Conservation (phyloP, 2,329 filamentous ascomycete genomes). For the Orbilia javanica region DNA sequence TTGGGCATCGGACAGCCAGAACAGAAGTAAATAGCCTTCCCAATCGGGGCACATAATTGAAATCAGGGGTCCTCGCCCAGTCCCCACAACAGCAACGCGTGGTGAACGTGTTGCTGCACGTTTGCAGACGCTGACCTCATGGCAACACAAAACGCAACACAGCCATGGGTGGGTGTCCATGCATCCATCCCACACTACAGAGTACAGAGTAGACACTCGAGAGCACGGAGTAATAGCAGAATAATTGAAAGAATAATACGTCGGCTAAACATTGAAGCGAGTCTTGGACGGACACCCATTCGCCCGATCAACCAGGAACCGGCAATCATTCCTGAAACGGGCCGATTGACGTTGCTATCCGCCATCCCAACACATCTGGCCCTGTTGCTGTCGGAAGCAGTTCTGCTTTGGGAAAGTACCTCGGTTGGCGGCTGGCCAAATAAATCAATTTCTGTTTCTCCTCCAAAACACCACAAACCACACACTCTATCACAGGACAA, state of each 20-base stretch:
- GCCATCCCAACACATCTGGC: slow-evolving; percentile 31
- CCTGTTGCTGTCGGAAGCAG: slow-evolving; percentile 15
- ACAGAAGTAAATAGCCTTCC: slow-evolving; percentile 55
- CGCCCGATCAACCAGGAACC: slow-evolving; percentile 5
- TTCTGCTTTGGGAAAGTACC: slow-evolving; percentile 51
- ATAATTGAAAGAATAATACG: background rate
- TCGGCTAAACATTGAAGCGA: slow-evolving; percentile 23
- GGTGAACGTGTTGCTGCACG: slow-evolving; percentile 30
- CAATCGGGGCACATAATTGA: slow-evolving; percentile 45
- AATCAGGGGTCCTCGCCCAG: slow-evolving; percentile 31
- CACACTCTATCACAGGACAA: slow-evolving; percentile 3
- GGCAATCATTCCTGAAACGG: slow-evolving; percentile 9
- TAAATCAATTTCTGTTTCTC: slow-evolving; percentile 24
- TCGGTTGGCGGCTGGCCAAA: slow-evolving; percentile 14
- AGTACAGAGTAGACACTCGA: background rate
- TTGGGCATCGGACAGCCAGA: background rate
- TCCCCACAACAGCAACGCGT: slow-evolving; percentile 40
- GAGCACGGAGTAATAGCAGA: background rate
- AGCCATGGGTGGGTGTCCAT: background rate
- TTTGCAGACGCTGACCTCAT: slow-evolving; percentile 10
- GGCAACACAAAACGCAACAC: slow-evolving; percentile 19
- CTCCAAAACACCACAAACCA: slow-evolving; percentile 24
- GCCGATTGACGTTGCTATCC: background rate
- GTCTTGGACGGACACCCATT: slow-evolving; percentile 18
- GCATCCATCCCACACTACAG: background rate